These are phyloP conservation scores for Wallacemonas sp. DNA, from an alignment of 208 protist species.

Conservation along the genomic window DNA sequence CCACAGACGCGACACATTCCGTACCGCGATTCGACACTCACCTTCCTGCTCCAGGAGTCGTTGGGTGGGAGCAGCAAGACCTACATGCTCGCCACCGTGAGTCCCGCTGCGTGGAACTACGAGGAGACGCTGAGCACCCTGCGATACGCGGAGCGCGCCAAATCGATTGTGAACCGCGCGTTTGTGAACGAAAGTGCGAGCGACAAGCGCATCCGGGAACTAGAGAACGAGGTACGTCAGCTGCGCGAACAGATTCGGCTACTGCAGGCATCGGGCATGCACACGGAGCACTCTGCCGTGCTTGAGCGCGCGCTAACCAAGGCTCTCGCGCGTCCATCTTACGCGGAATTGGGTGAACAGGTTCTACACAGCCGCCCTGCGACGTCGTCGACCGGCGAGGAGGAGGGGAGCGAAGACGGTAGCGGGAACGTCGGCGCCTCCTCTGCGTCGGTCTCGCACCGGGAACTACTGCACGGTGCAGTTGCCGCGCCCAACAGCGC, in stretches of 20 bases:
- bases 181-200: slow-evolving; percentile 86
- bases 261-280: slow-evolving; percentile 19
- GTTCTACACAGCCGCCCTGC: too few relatives aligned
- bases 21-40: slow-evolving; percentile 87
- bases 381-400: too few relatives aligned
- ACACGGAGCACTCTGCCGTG: not conserved
- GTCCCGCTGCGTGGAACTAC: slow-evolving; percentile 65
- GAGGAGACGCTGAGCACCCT: slow-evolving; percentile 92
- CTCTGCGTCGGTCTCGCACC: too few relatives aligned
- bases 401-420: not conserved
- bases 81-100: slow-evolving; percentile 90
- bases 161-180: slow-evolving; percentile 85
- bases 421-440: too few relatives aligned
- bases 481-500: too few relatives aligned
- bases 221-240: slow-evolving; percentile 72
- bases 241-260: slow-evolving; percentile 65
- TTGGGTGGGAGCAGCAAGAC: slow-evolving; percentile 93
- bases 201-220: slow-evolving; percentile 84
- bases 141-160: slow-evolving; percentile 91
- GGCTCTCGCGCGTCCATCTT: too few relatives aligned
- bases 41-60: slow-evolving; percentile 87
- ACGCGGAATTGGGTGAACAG: too few relatives aligned
- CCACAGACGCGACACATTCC: slow-evolving; percentile 43
- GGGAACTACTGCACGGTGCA: too few relatives aligned
- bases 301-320: not conserved